Conservation (phyloP, 176 grass and related monocot genomes). For the Rhipidocladum racemiflorum region DNA sequence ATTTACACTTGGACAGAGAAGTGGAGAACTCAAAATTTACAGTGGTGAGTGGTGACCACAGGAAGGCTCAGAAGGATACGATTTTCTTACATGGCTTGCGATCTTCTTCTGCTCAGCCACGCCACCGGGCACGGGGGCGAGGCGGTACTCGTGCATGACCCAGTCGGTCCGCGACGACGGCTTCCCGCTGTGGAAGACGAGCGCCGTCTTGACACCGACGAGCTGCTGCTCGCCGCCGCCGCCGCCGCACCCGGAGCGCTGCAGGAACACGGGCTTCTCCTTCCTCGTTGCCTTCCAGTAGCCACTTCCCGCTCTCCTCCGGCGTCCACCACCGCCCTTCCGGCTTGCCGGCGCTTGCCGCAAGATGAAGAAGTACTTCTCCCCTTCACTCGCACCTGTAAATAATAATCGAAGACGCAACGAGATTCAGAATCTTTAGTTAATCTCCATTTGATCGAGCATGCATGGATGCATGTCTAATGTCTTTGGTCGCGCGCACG, state of each 20-base stretch:
- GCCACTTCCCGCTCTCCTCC: conserved; percentile 41
- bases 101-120: neutral
- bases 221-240: conserved; percentile 21
- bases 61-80: neutral
- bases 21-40: neutral
- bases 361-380: conserved; percentile 59
- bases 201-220: conserved; percentile 64
- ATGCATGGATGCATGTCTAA: neutral
- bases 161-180: conserved; percentile 50
- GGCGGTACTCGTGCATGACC: conserved; percentile 82
- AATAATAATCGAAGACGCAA: neutral
- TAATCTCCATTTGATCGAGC: neutral
- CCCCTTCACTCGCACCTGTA: conserved; percentile 56
- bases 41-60: neutral
- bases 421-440: neutral
- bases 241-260: conserved; percentile 16
- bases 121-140: conserved; percentile 18
- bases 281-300: conserved; percentile 73
- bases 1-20: neutral
- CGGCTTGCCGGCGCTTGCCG: conserved; percentile 21
- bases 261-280: conserved; percentile 46
- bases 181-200: conserved; percentile 50
- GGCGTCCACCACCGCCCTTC: neutral
- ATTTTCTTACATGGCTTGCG: conserved; percentile 34
- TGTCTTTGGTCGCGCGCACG: neutral